phyloP scores from a whole-genome alignment of 306 rosid species.

The Medicago arabica region DNA sequence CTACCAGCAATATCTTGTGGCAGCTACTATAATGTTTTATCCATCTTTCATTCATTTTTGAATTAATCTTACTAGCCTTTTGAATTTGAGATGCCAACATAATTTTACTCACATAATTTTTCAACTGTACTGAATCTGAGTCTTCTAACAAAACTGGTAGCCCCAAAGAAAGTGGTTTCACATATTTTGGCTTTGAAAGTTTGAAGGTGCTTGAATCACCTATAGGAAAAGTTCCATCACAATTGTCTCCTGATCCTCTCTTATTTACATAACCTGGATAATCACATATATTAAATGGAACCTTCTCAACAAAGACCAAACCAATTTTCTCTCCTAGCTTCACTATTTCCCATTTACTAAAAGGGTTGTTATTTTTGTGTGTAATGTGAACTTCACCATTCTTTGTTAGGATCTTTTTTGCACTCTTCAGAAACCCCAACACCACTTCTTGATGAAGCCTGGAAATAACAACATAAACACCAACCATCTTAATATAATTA shows the following conservation, averaged over 20 bases:
- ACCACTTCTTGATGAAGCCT: conserved; percentile 38
- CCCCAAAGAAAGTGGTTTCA: not conserved
- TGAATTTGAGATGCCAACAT: not conserved
- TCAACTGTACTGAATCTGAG: not conserved
- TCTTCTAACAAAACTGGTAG: not conserved
- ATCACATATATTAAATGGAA: no score
- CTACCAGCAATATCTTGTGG: conserved; percentile 52
- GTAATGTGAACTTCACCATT: conserved; percentile 56
- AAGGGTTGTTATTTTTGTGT: conserved; percentile 50
- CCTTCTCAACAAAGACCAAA: no score
- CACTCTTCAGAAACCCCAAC: conserved; percentile 40
- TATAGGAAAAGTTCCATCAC: no score
- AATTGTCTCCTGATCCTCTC: no score
- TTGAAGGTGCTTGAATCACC: no score
- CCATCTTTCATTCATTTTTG: conserved; percentile 33
- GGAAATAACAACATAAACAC: not conserved
- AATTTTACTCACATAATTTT: not conserved
- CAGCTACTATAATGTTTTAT: conserved; percentile 43
- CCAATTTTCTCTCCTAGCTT: no score
- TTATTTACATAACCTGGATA: no score
- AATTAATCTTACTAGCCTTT: not conserved
- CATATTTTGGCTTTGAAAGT: not conserved
- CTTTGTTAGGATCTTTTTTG: conserved; percentile 34
- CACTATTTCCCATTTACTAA: not conserved
- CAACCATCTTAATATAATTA: not conserved